Conservation (phyloP, 78 protist species). For the Cavenderia fasciculata region DNA sequence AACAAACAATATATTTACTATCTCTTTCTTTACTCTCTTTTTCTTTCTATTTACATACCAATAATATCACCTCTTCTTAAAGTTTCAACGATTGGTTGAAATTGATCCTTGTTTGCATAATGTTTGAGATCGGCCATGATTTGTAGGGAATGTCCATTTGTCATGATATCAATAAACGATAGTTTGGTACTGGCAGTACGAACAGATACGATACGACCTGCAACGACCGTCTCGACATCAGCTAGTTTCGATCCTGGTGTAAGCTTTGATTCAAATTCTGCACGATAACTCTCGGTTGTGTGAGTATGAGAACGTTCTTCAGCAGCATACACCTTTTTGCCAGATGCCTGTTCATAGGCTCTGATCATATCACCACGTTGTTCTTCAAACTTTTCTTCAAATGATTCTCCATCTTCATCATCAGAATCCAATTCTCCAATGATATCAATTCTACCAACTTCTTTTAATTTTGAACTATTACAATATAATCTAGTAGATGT, state of each 20-base stretch:
- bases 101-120: background rate
- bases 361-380: constrained; percentile 52
- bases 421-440: no score
- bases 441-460: no score
- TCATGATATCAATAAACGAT: constrained; percentile 40
- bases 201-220: constrained; percentile 79
- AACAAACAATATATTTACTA: no score
- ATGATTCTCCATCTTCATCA: background rate
- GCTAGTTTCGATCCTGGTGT: constrained; percentile 11
- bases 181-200: constrained; percentile 50
- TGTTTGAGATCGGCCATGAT: constrained; percentile 78
- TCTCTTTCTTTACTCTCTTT: no score
- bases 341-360: constrained; percentile 8
- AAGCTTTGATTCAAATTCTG: background rate
- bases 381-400: background rate
- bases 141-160: constrained; percentile 92
- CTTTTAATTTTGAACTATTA: no score
- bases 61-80: constrained; percentile 97
- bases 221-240: background rate
- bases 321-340: constrained; percentile 22
- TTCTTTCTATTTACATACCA: constrained; percentile 91
- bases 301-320: constrained; percentile 25
- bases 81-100: constrained; percentile 29
- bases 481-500: no score
- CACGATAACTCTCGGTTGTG: background rate